Evolutionary conservation across 345 rosid species (phyloP).

Genomic region (Eucalyptus sideroxylon): DNA sequence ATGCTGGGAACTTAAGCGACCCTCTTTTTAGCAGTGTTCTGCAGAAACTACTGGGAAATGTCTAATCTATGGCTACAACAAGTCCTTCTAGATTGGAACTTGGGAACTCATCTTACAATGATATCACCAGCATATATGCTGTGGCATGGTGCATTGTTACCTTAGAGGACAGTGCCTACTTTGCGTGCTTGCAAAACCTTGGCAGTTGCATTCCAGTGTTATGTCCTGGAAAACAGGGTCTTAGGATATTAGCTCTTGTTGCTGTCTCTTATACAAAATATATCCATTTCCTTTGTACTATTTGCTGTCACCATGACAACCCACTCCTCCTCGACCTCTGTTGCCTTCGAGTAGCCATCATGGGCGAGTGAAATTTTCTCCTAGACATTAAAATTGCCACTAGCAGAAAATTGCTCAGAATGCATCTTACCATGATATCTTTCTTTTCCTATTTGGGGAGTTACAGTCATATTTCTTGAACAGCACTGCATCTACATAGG

Average conservation of each 20-base stretch:
- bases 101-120: not conserved
- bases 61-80: constrained; percentile 3
- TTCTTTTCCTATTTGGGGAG: not conserved
- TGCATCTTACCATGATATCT: not conserved
- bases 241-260: constrained; percentile 1
- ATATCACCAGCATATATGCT: not conserved
- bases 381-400: not conserved
- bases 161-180: constrained; percentile 1
- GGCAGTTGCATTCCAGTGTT: not conserved
- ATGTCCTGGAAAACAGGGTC: not conserved
- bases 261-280: constrained; percentile 13
- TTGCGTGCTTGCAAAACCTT: constrained; percentile 4
- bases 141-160: constrained; percentile 22
- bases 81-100: constrained; percentile 4
- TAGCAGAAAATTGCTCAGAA: not conserved
- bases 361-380: not conserved
- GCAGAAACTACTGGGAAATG: not conserved
- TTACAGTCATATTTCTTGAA: not conserved
- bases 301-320: not conserved
- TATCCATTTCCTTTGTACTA: constrained; percentile 1
- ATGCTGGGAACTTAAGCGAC: not conserved
- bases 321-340: not conserved
- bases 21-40: not conserved
- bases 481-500: not conserved
- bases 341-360: not conserved